A percentile compares a stretch with the other conserved stretches of the same genome.
phyloP scores from a whole-genome alignment of 1,284 basidiomycete species.

The Cronartium quercuum region DNA sequence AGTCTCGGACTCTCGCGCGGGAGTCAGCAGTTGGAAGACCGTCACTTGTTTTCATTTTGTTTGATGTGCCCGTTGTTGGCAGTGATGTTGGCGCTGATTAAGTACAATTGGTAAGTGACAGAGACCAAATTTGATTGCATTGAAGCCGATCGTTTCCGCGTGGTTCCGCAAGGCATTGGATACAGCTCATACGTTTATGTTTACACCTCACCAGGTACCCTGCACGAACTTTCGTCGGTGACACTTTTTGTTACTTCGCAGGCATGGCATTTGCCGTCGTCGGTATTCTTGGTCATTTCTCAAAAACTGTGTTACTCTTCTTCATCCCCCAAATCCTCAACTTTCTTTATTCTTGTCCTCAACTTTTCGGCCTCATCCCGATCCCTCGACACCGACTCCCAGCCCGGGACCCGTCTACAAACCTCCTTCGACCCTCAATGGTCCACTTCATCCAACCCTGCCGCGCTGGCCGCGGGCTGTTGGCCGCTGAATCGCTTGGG shows the following conservation, averaged over 20 bases:
- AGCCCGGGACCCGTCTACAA: constrained; percentile 63
- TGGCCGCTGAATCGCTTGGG: constrained; percentile 62
- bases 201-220: constrained; percentile 70
- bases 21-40: constrained; percentile 76
- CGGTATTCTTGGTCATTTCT: constrained; percentile 92
- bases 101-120: constrained; percentile 76
- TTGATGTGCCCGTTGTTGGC: constrained; percentile 92
- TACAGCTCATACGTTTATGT: constrained; percentile 22
- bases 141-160: not conserved
- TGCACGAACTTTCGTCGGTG: constrained; percentile 86
- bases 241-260: constrained; percentile 94
- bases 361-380: constrained; percentile 85
- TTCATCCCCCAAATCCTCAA: constrained; percentile 98
- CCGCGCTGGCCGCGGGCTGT: constrained; percentile 49
- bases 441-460: constrained; percentile 54
- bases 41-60: constrained; percentile 90
- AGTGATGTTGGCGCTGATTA: constrained; percentile 79
- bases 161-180: not conserved
- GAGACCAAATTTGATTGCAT: no score
- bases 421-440: constrained; percentile 65
- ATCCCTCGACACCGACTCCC: constrained; percentile 92
- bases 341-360: constrained; percentile 87
- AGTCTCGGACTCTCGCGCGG: constrained; percentile 55
- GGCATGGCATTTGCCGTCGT: constrained; percentile 97
- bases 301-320: constrained; percentile 91